Evolutionary conservation across 2,329 filamentous ascomycete species (phyloP), one percentile per base, ranked within the genome.

Genomic region (Chrysosphaeria jannelii): DNA sequence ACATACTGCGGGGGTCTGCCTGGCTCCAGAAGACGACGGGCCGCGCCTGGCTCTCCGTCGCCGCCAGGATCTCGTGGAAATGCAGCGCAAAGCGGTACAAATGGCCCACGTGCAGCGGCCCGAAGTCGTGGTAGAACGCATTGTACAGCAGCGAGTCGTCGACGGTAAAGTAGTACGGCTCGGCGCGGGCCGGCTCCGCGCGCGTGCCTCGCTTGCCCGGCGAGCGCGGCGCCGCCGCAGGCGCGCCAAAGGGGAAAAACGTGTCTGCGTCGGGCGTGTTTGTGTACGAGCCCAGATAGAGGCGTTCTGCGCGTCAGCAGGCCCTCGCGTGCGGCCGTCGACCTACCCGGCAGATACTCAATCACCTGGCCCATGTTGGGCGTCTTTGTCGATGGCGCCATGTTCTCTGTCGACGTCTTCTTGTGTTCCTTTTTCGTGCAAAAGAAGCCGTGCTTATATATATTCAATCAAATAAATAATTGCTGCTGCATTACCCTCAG

Each of bases 111-210:
- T 97, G 85, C 28, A 97, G 54, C 37, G 85, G 85, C 36, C 85
- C 85, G 44, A 97, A 97, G 48, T 97, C 85, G 38, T 88, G 79
- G 47, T 93, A 79, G 47, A 97, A 97, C 15, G 81, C 79, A 44
- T 97, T 97, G 56, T 97, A 97, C 22, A 90, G 57, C 21, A 97
- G 64, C 19, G 56, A 69, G 40, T 89, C 75, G 41, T 97, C 85
- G 34, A 93, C 67, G 23, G 76, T 81, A 46, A 97, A 97, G 50
- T 93, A 97, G 41, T 74, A 79, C 1, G 85, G 85, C 26, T 66
- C 49, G 33, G 57, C 61, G 53, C 46, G 16, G 5, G 29, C 10
- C 2, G 23, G 8, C 8, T 22, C 10, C 12, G 17, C 7, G 8
- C 12, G 8, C 5, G 26, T 21, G 6, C 25, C 18, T 34, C 61